Base-by-base conservation (phyloP, 495 filamentous ascomycete genomes). In the Aspergillus conjunctus region DNA sequence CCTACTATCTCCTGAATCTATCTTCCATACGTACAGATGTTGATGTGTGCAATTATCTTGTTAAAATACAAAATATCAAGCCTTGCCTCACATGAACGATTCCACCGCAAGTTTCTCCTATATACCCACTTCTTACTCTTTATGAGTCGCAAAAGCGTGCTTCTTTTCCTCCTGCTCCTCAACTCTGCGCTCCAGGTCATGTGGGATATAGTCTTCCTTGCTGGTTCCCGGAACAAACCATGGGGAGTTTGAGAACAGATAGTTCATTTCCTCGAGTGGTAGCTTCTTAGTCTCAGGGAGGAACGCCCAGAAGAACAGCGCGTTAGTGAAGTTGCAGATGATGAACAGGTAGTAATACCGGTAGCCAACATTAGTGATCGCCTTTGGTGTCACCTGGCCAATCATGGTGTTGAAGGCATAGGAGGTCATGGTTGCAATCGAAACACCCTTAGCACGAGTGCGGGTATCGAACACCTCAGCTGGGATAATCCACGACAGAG, bases 371-470 rank as follows among this genome's bases (percentile, higher is more conserved):
- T 69, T 65, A 1, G 72, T 73, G 71, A 88, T 83, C 0, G 85
- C 86, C 53, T 83, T 79, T 33, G 79, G 79, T 3, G 84, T 89
- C n/a, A 88, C 78, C 65, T 90, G 87, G 0, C 87, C 85, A 56
- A 89, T 89, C 79, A 90, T 83, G 10, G 87, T 89, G 73, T 89
- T 90, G 75, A 90, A 89, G 6, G 85, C 86, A 66, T 86, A 89
- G 34, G 77, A 81, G 30, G 71, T 77, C 85, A 88, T 87, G 3
- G 84, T 85, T 2, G 85, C 85, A 60, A 89, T 81, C 1, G 84
- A 86, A 2, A 90, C 86, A 64, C 85, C 86, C 69, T 87, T 87
- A 20, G 82, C 73, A 18, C 87, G 81, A 2, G 86, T 90, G 43
- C 82, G 79, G 4, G 85, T 89, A 68, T 89, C 86, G 72, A 89